Evolutionary conservation across 2,329 filamentous ascomycete genomes (phyloP).

Genomic region (Parastagonospora nodorum): DNA sequence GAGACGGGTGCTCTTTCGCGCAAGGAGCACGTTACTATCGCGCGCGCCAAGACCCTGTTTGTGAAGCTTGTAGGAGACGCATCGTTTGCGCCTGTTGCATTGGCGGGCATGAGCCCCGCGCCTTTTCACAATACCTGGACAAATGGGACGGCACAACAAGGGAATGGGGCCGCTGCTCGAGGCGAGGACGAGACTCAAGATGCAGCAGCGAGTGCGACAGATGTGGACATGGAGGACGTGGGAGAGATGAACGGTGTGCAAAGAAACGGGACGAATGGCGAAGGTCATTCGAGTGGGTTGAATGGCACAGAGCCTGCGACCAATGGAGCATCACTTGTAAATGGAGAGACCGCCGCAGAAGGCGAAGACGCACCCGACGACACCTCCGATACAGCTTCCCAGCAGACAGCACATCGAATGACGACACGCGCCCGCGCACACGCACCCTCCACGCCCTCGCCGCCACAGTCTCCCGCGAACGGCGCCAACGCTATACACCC

Average conservation of each 20-base stretch:
- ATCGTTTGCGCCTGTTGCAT: conserved; percentile 64
- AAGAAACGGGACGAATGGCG: conserved; percentile 16
- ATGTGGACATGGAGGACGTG: conserved; percentile 37
- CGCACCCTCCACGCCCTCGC: conserved; percentile 45
- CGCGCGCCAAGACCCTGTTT: conserved; percentile 75
- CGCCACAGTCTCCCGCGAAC: conserved; percentile 53
- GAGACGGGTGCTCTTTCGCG: conserved; percentile 74
- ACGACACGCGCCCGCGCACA: conserved; percentile 60
- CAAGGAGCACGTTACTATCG: conserved; percentile 73
- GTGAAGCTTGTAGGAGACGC: conserved; percentile 77
- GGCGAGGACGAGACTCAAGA: conserved; percentile 17
- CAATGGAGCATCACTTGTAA: conserved; percentile 27
- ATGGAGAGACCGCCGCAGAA: conserved; percentile 17
- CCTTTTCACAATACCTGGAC: conserved; percentile 23
- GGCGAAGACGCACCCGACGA: conserved; percentile 43
- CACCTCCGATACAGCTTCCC: conserved; percentile 49
- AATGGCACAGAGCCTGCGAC: conserved; percentile 25
- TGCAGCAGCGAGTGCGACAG: conserved; percentile 15
- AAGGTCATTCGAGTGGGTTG: conserved; percentile 2
- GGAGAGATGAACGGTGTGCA: conserved; percentile 22
- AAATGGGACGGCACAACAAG: conserved; percentile 11
- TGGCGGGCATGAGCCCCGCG: conserved; percentile 53
- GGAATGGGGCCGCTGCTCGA: conserved; percentile 15
- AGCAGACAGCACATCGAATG: conserved; percentile 57
- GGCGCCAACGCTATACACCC: conserved; percentile 70